Percentiles rank a stretch among this genome's conserved stretches.
These are phyloP conservation scores for Garcia nutans DNA, from an alignment of 345 rosid genomes.

Conservation along the genomic window DNA sequence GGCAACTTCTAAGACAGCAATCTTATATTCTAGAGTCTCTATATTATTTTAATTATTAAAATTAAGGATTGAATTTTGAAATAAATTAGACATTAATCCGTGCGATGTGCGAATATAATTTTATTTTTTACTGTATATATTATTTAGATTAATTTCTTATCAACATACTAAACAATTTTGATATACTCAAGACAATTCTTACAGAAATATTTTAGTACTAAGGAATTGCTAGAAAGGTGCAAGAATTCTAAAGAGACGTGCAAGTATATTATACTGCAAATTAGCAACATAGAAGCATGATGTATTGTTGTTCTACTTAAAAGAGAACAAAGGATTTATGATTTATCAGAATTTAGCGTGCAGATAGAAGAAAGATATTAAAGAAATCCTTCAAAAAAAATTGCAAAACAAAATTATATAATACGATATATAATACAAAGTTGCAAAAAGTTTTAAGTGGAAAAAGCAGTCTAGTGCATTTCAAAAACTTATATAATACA, in stretches of 20 bases:
- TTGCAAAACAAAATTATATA: conserved; percentile 16
- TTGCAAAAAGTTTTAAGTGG: no score
- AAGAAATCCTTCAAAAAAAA: conserved; percentile 18
- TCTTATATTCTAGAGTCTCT: no score
- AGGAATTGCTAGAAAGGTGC: conserved; percentile 55
- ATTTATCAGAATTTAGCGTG: conserved; percentile 15
- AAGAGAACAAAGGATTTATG: conserved; percentile 7
- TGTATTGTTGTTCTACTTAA: conserved; percentile 42
- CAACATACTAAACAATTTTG: conserved; percentile 77
- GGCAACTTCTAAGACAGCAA: no score
- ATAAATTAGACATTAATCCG: no score
- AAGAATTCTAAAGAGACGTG: conserved; percentile 60
- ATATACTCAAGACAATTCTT: conserved; percentile 64
- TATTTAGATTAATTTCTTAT: conserved; percentile 87
- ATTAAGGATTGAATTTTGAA: no score
- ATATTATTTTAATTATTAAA: no score
- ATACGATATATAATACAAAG: no score
- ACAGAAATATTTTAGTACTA: conserved; percentile 63
- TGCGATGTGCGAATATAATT: no score
- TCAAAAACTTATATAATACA: neutral
- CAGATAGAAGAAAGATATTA: conserved; percentile 7
- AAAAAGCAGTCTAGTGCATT: no score
- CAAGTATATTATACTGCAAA: conserved; percentile 56
- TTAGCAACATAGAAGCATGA: conserved; percentile 34
- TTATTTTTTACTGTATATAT: no score